Evolutionary conservation across 2,329 filamentous ascomycete species (phyloP).

Genomic region (Colletotrichum sp.): DNA sequence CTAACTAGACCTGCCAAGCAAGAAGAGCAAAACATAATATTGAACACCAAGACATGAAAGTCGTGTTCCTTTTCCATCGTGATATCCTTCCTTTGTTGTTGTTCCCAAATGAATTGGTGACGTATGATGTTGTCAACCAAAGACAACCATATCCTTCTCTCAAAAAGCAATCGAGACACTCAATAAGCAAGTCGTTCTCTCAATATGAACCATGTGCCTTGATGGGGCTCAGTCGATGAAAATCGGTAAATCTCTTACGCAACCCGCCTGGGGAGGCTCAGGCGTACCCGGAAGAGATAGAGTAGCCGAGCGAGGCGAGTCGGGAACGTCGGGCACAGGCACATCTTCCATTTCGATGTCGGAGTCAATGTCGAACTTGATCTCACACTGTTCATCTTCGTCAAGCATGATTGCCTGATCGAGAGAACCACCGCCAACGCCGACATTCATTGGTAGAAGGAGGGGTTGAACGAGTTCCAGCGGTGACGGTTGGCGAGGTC

Average conservation of each 20-base stretch:
- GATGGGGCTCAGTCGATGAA: not conserved
- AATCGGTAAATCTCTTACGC: not conserved
- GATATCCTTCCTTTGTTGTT: not conserved
- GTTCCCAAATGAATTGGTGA: not conserved
- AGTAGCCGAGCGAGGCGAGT: not conserved
- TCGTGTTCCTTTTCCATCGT: not conserved
- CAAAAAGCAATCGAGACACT: not conserved
- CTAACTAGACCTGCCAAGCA: not conserved
- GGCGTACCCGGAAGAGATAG: not conserved
- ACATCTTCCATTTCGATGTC: conserved; percentile 4
- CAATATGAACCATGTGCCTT: not conserved
- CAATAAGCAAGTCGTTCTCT: not conserved
- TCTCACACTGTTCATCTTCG: not conserved
- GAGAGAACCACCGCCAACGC: not conserved
- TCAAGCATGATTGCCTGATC: not conserved
- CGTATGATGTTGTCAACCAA: not conserved
- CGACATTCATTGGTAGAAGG: not conserved
- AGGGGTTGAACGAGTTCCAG: not conserved
- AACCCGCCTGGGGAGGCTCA: not conserved
- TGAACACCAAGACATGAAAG: not conserved
- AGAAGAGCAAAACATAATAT: not conserved
- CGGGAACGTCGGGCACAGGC: not conserved
- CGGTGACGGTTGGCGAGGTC: not conserved
- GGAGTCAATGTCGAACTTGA: not conserved
- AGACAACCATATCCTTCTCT: not conserved